A percentile compares a stretch with the other conserved stretches of the same genome.
Conservation (phyloP, 441 rosid genomes). For the Gossypium aridum region DNA sequence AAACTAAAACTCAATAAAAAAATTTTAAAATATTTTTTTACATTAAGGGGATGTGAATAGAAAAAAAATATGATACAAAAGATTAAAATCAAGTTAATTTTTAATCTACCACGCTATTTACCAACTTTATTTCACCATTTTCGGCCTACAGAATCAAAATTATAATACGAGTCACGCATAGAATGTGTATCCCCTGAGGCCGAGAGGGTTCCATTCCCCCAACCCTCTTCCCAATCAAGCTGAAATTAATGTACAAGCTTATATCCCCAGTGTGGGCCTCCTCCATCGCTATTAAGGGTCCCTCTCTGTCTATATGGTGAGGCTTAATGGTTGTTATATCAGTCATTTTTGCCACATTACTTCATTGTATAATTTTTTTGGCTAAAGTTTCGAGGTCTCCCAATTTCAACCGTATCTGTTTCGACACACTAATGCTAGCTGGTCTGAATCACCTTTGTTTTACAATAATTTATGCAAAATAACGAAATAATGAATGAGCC, state of each 20-base stretch:
- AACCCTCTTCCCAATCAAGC: background rate
- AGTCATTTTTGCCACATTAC: background rate
- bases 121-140: background rate
- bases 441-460: background rate
- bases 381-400: background rate
- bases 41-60: no score
- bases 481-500: constrained; percentile 9
- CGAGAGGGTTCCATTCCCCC: background rate
- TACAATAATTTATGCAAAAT: background rate
- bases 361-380: background rate
- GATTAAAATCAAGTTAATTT: no score
- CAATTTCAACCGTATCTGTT: background rate
- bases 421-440: background rate
- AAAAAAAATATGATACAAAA: no score
- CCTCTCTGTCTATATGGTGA: background rate
- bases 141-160: background rate
- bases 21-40: no score
- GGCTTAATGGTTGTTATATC: background rate
- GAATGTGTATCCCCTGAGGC: constrained; percentile 18
- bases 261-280: background rate
- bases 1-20: no score
- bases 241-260: background rate
- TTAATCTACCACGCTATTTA: background rate
- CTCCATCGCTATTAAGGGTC: background rate
- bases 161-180: constrained; percentile 19